Conservation (phyloP, 495 filamentous ascomycete genomes). For the Daldinia loculata region DNA sequence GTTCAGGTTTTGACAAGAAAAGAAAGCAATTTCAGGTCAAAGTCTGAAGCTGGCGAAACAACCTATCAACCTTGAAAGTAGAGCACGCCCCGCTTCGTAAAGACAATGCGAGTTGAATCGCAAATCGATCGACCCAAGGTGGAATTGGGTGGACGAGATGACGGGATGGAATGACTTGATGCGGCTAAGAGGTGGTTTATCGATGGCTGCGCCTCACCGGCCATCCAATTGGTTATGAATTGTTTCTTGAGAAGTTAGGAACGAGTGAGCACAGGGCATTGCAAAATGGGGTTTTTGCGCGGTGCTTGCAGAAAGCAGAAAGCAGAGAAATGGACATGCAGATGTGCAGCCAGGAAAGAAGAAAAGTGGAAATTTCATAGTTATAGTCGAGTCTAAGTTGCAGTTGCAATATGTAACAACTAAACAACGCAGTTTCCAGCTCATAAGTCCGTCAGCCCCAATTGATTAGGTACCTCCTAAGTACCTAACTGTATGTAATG, state of each 20-base stretch:
- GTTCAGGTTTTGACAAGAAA: background rate
- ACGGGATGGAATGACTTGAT: conserved; percentile 24
- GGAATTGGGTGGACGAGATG: conserved; percentile 22
- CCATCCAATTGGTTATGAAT: conserved; percentile 10
- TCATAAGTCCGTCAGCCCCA: background rate
- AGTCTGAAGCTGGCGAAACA: background rate
- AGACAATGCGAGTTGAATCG: conserved; percentile 12
- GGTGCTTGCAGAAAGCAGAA: conserved; percentile 2
- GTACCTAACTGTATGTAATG: background rate
- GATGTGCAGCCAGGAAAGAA: background rate
- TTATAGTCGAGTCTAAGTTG: background rate
- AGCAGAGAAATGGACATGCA: background rate
- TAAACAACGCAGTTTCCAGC: background rate
- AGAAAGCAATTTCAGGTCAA: background rate
- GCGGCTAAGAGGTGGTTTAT: conserved; percentile 8
- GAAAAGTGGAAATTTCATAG: background rate
- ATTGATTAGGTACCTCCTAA: background rate
- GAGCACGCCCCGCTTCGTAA: background rate
- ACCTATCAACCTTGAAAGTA: background rate
- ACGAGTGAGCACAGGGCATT: conserved; percentile 7
- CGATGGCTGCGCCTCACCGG: conserved; percentile 25
- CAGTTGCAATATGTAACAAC: background rate
- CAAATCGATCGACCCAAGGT: conserved; percentile 16
- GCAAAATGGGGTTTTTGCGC: conserved; percentile 20
- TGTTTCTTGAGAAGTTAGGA: conserved; percentile 5